Base-by-base conservation (phyloP, 345 rosid species). In the Odontarrhena argentea region DNA sequence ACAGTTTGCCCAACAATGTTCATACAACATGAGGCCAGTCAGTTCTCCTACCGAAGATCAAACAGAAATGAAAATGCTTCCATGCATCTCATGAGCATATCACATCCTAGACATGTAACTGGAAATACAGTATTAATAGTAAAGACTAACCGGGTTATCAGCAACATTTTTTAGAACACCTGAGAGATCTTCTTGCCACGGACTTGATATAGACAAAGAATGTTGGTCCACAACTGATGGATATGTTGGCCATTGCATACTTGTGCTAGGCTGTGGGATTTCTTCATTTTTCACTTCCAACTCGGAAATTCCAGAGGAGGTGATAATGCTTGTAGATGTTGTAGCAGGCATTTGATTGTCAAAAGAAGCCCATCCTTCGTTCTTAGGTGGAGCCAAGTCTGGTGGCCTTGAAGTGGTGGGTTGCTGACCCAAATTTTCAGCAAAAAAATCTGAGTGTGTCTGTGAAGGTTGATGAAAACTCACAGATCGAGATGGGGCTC, bases 341-440 rank as follows among this genome's bases (percentile, higher is more conserved):
- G 77, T 44, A 58, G 74, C 74, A 46, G 85, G 80, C 46, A 77
- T 63, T 67, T 84, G 75, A 35, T 76, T 82, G 65, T 88, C 96
- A 81, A 94, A 94, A 48, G 91, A 91, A 38, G 97, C 96, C 97
- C 97, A 94, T 68, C 96, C 97, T 73, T 84, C 88, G 69, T 84
- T 79, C 69, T 80, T 82, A 32, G 91, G 69, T 4, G 55, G 53
- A 45, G 83, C 44, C 25, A 75, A 66, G 55, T 81, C 86, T 43
- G 65, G 59, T 24, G 64, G 62, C 66, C 65, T 69, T 13, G 74
- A n/a, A 68, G 66, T 63, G 55, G 85, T 63, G 55, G 85, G 64
- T 49, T 73, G 84, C 53, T 81, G 92, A 74, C 76, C 77, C 34
- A 68, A 15, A 76, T 65, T 71, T 49, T 69, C 80, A 74, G 77